Base-by-base conservation (phyloP, 192 early-diverging fungal genomes). In the Backusella tuberculispora region DNA sequence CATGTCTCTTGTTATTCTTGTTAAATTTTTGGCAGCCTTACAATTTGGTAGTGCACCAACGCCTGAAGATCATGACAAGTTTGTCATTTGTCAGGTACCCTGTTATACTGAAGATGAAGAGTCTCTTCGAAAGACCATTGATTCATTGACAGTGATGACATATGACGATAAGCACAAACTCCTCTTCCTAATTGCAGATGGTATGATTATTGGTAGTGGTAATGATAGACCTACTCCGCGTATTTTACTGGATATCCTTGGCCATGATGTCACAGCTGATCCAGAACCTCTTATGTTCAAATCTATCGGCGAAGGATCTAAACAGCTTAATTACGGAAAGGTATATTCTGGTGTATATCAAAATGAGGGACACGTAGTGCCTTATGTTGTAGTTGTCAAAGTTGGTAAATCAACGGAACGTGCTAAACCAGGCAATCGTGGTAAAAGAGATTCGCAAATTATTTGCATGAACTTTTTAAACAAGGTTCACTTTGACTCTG, bases 361-460 rank as follows among this genome's bases (percentile, higher is more conserved):
- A 68, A 79, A 88, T 69, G 86, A 92, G 71, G 94, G 92, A 15
- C 88, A 89, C 40, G 79, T 89, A 46, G 92, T 95, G 7, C 94
- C 94, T 10, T 95, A 87, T 73, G 50, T 95, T 77, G 92, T 95
- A 0, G 90, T 95, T 37, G 91, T 91, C 71, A 95, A 95, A 81
- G 90, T 92, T 38, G 94, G 94, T 43, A 90, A 90, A 75, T 85
- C 87, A 21, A 85, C 81, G 14, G 94, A 95, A 80, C 76, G 87
- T 3, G 65, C 84, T 43, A 89, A 89, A 74, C 91, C 95, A 38
- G 95, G 95, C 53, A 96, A 96, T 81, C 80, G 93, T 73, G 94
- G 94, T 46, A 96, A 96, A 78, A 89, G 94, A 50, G 94, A 96
- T 78, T 94, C 94, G 6, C 94, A 96, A 76, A 84, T 96, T 77